phyloP scores from a whole-genome alignment of 352 stramenopile species.

The Globisporangium recalcitrans region DNA sequence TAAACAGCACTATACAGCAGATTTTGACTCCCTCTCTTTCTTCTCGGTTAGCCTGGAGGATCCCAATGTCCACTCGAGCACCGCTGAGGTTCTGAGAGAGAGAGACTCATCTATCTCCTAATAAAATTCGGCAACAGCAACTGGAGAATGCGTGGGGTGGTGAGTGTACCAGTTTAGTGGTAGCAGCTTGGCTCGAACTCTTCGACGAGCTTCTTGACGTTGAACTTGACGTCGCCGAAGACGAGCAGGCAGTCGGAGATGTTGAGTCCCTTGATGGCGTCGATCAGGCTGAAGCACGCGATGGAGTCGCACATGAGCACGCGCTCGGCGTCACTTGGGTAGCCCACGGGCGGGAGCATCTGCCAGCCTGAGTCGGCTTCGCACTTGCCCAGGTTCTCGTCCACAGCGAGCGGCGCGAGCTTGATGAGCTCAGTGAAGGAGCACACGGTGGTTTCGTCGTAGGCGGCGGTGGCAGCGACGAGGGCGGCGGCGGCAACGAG shows the following conservation, averaged over 20 bases:
- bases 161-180: conserved; percentile 6
- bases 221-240: conserved; percentile 22
- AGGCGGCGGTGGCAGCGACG: conserved; percentile 3
- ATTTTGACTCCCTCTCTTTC: not conserved
- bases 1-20: not conserved
- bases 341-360: conserved; percentile 25
- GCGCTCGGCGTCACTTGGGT: conserved; percentile 20
- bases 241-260: conserved; percentile 27
- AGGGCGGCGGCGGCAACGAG: conserved; percentile 5
- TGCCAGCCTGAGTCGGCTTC: conserved; percentile 23
- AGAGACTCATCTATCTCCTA: not conserved
- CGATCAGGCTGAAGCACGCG: conserved; percentile 25
- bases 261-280: conserved; percentile 16
- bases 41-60: not conserved
- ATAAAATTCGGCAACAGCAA: not conserved
- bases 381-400: conserved; percentile 18
- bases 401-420: conserved; percentile 8
- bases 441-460: conserved; percentile 12
- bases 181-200: conserved; percentile 26
- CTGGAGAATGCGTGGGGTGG: not conserved
- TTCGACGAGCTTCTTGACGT: conserved; percentile 31
- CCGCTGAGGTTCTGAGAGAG: not conserved
- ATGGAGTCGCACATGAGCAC: conserved; percentile 25
- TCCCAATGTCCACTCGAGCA: not conserved
- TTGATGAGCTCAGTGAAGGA: conserved; percentile 15